Conservation (phyloP, 2,329 filamentous ascomycete genomes). For the Alternaria sp. region DNA sequence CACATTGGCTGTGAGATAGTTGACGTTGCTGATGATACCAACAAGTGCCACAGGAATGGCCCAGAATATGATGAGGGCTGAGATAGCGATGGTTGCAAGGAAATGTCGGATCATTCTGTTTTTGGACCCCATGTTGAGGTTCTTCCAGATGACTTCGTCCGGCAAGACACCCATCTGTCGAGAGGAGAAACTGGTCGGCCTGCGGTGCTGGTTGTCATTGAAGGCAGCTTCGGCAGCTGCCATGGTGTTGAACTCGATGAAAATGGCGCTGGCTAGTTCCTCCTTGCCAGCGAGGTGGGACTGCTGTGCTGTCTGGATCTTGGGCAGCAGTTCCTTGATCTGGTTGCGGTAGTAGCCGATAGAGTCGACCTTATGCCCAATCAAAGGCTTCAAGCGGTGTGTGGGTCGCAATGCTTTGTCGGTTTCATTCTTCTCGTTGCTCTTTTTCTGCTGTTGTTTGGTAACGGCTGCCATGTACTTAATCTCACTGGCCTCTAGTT, state of each 20-base stretch:
- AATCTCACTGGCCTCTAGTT: conserved; percentile 56
- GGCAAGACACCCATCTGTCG: conserved; percentile 55
- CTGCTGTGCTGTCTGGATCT: conserved; percentile 72
- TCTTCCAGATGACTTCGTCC: conserved; percentile 58
- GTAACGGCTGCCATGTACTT: conserved; percentile 39
- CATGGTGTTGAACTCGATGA: conserved; percentile 86
- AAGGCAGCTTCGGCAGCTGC: conserved; percentile 82
- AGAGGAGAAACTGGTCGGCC: conserved; percentile 40
- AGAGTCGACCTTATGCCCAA: conserved; percentile 65
- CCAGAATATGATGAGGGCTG: conserved; percentile 56
- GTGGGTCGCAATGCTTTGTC: conserved; percentile 65
- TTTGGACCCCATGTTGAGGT: conserved; percentile 50
- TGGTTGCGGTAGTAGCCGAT: conserved; percentile 84
- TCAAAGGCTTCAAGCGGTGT: conserved; percentile 50
- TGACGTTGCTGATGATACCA: conserved; percentile 55
- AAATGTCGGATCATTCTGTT: conserved; percentile 41
- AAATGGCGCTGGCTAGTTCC: conserved; percentile 76
- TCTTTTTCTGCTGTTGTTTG: conserved; percentile 8
- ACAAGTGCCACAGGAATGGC: conserved; percentile 55
- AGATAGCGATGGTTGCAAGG: conserved; percentile 49
- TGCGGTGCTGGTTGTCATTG: conserved; percentile 25
- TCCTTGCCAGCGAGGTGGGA: conserved; percentile 71
- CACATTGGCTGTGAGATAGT: conserved; percentile 49
- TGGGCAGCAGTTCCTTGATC: conserved; percentile 75
- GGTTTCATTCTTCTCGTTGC: conserved; percentile 66